phyloP scores from a whole-genome alignment of 208 protist species.

The Crithidia mellificae region DNA sequence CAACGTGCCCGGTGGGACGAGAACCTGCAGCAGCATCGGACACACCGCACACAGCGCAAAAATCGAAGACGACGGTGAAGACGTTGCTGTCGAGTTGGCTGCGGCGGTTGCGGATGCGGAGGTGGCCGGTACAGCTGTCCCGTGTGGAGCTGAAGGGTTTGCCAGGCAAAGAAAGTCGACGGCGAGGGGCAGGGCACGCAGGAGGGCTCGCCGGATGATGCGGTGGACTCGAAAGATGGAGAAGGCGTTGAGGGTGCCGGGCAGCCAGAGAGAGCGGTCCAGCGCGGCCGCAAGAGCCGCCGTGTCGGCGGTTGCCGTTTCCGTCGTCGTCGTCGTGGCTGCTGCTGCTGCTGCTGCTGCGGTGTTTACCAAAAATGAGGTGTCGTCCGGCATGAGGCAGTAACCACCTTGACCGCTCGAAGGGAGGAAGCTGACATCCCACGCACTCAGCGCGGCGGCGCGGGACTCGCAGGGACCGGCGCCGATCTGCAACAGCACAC shows the following conservation, averaged over 20 bases:
- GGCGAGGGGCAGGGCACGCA: constrained; percentile 47
- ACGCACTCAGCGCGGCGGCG: constrained; percentile 25
- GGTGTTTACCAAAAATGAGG: constrained; percentile 20
- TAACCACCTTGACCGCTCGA: neutral
- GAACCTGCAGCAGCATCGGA: constrained; percentile 43
- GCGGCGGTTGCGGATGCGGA: neutral
- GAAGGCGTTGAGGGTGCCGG: constrained; percentile 31
- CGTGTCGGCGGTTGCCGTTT: neutral
- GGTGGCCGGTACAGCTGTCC: neutral
- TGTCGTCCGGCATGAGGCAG: constrained; percentile 25
- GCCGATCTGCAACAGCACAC: constrained; percentile 37
- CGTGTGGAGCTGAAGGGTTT: neutral
- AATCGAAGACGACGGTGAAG: neutral
- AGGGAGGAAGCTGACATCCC: constrained; percentile 42
- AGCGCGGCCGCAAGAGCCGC: neutral
- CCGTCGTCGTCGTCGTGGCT: neutral
- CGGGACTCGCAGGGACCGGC: constrained; percentile 39
- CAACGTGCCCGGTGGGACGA: constrained; percentile 36
- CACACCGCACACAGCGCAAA: constrained; percentile 35
- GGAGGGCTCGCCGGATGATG: constrained; percentile 41
- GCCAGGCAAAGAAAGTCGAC: constrained; percentile 32
- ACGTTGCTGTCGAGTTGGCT: neutral
- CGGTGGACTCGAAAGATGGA: constrained; percentile 52
- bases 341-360: neutral
- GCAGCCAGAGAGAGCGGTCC: constrained; percentile 22